Conservation (phyloP, 2,329 filamentous ascomycete species). For the Diaporthe capsici region DNA sequence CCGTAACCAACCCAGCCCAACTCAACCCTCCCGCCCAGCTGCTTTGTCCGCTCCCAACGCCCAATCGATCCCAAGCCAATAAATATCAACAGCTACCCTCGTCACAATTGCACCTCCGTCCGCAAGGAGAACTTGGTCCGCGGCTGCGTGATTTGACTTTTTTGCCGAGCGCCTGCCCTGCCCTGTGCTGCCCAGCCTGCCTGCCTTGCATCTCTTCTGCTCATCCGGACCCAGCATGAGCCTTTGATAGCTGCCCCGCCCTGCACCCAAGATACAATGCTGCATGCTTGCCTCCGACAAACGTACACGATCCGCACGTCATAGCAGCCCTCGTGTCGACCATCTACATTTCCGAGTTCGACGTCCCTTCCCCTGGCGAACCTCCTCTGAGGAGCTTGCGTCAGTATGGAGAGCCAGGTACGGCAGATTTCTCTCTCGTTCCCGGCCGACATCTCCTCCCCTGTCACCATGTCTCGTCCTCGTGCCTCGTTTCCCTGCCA, state of each 20-base stretch:
- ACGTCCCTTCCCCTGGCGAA: constrained; percentile 32
- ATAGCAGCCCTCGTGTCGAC: constrained; percentile 47
- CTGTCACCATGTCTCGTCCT: constrained; percentile 17
- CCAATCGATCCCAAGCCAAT: constrained; percentile 12
- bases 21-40: background rate
- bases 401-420: constrained; percentile 51
- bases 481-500: constrained; percentile 7
- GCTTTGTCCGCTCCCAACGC: constrained; percentile 18
- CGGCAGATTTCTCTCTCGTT: constrained; percentile 39
- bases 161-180: constrained; percentile 22
- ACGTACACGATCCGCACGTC: constrained; percentile 45
- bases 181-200: constrained; percentile 17
- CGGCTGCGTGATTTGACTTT: constrained; percentile 23
- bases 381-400: constrained; percentile 42
- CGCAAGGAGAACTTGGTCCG: background rate
- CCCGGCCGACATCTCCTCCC: constrained; percentile 41
- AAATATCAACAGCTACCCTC: constrained; percentile 28
- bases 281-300: constrained; percentile 42
- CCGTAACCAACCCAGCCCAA: constrained; percentile 26
- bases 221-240: constrained; percentile 36
- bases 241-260: constrained; percentile 41
- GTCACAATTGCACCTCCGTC: constrained; percentile 10
- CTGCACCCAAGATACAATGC: constrained; percentile 42
- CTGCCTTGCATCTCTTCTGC: constrained; percentile 26
- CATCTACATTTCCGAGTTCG: constrained; percentile 24